phyloP scores from a whole-genome alignment of 805 yeast genomes.

The Suhomyces sp. region DNA sequence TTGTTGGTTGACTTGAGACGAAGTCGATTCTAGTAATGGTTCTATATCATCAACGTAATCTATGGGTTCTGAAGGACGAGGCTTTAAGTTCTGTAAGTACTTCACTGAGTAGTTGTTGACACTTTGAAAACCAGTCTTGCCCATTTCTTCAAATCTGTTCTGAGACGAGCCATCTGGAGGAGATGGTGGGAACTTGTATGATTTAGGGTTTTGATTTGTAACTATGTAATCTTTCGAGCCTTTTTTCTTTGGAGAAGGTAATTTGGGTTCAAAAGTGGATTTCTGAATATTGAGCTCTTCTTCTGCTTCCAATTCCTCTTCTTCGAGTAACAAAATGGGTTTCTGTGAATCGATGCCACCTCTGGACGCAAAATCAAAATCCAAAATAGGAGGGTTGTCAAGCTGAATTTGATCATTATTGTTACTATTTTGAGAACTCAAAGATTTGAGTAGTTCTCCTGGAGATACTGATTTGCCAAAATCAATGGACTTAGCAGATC shows the following conservation, averaged over 20 bases:
- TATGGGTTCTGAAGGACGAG: conserved; percentile 7
- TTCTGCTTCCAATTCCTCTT: conserved; percentile 22
- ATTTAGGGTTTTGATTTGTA: conserved; percentile 45
- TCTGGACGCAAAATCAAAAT: conserved; percentile 7
- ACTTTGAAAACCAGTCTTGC: conserved; percentile 6
- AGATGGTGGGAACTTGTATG: conserved; percentile 56
- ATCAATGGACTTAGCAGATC: conserved; percentile 19
- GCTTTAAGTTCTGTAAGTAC: conserved; percentile 35
- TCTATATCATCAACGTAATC: conserved; percentile 37
- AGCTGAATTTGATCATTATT: neutral
- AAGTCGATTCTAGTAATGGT: conserved; percentile 20
- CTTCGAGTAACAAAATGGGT: conserved; percentile 26
- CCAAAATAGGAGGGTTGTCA: conserved; percentile 4
- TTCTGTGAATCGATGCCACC: conserved; percentile 19
- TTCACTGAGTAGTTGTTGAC: conserved; percentile 39
- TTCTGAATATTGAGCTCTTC: conserved; percentile 1
- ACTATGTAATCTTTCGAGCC: conserved; percentile 42
- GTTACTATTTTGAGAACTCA: conserved; percentile 2
- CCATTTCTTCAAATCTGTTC: neutral
- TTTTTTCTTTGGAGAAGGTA: conserved; percentile 8
- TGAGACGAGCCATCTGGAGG: conserved; percentile 17
- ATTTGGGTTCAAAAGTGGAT: neutral
- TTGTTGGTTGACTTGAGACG: neutral
- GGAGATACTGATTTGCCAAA: conserved; percentile 33
- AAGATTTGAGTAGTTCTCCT: conserved; percentile 28